Evolutionary conservation across 2,329 filamentous ascomycete species (phyloP), one percentile per base, ranked within the genome.

Genomic region (Aspergillus japonicus): DNA sequence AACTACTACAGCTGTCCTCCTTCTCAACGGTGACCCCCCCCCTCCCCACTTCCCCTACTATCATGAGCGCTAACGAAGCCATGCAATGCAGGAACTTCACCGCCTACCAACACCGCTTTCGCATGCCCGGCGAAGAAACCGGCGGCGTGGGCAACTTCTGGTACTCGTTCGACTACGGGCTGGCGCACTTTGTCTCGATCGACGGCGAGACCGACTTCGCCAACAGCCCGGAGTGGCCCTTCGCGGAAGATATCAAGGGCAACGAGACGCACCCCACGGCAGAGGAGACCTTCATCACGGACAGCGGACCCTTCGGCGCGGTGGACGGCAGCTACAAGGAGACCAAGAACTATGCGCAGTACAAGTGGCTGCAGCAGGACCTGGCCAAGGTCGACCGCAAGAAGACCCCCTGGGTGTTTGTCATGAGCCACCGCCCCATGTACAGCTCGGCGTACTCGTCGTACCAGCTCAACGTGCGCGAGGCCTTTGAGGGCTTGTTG

Each of bases 141-240:
- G 78, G 78, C 4, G 81, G 81, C 35, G 79, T 82, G 10, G 74
- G 78, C 55, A 83, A 82, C 74, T 80, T 83, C 65, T 83, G 81
- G 81, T 83, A 83, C 70, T 82, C 78, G 1, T 83, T 83, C 64
- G 81, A 83, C 72, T 83, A 83, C 63, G 81, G 81, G 24, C 71
- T 82, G n/a, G 81, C 78, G 2, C 81, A 83, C 66, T 83, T 83
- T 60, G 70, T 83, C 62, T 71, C 77, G 19, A 69, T 83, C 29
- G 73, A 83, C 52, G 75, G 73, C 19, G 81, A 83, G 67, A 83
- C 81, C 42, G 81, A 83, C 67, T 83, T 78, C 63, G 75, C 80
- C 50, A 72, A 81, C 68, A 79, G 75, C 60, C 81, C 81, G 7
- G 74, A 78, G 52, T 80, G 68, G 67, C 74, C 79, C 11, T 82